Percentiles rank a stretch among this genome's conserved stretches.
Evolutionary conservation across 1,139 yeast genomes (phyloP).

Genomic region (Diutina sp.): DNA sequence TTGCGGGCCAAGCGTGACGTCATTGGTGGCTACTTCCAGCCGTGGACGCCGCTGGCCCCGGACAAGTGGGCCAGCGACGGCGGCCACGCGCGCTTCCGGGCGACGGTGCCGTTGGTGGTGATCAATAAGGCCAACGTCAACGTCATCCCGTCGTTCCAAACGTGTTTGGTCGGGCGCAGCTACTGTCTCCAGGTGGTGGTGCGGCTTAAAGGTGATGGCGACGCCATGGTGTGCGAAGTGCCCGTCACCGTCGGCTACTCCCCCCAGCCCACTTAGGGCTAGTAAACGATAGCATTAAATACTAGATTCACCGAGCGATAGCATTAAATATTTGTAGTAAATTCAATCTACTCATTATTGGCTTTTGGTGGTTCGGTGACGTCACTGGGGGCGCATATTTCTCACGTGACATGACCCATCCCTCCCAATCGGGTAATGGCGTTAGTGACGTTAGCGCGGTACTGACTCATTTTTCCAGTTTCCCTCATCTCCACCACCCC

Average conservation of each 20-base stretch:
- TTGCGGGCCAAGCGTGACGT: conserved; percentile 22
- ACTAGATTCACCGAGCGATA: too few relatives aligned
- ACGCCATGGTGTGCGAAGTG: neutral
- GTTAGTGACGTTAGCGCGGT: neutral
- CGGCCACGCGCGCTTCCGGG: conserved; percentile 2
- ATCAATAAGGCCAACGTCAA: conserved; percentile 30
- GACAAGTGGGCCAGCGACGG: conserved; percentile 8
- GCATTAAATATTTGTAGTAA: too few relatives aligned
- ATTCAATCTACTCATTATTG: too few relatives aligned
- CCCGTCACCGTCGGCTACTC: neutral
- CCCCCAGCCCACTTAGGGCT: too few relatives aligned
- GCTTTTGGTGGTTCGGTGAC: neutral
- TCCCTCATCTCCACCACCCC: neutral
- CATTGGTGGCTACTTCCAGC: conserved; percentile 23
- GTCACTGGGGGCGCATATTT: neutral
- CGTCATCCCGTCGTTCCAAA: conserved; percentile 45
- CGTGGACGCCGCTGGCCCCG: conserved; percentile 13
- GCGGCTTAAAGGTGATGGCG: conserved; percentile 20
- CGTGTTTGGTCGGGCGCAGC: conserved; percentile 38
- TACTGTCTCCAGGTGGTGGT: conserved; percentile 33
- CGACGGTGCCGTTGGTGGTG: conserved; percentile 19
- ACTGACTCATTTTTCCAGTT: neutral
- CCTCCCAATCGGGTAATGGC: neutral
- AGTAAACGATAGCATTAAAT: too few relatives aligned
- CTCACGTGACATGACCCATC: neutral